Evolutionary conservation across 805 yeast species (phyloP), one percentile per base, ranked within the genome.

Genomic region (Yarrowia sp.): DNA sequence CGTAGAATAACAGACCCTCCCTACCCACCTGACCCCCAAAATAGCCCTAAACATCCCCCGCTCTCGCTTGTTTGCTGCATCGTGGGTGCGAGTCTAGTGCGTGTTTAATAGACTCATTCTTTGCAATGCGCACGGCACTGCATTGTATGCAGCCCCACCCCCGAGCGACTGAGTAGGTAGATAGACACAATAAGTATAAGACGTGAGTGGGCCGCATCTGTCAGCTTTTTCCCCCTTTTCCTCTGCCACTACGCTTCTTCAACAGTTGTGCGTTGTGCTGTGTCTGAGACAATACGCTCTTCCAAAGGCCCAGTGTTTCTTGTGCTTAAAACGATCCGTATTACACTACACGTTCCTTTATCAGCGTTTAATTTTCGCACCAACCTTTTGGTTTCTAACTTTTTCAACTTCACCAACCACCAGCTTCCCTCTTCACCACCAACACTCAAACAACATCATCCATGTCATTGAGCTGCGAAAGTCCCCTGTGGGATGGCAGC

Each of bases 401-500:
- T 47, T 60, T 60, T 42, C 39, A 30, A 20, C n/a, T n/a, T 15
- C 30, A 24, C 30, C 30, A 24, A 24, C 20, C 60, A 44, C 13
- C 43, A 34, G 43, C 53, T n/a, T 14, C 56, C 14, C 19, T 49
- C 36, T 15, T 49, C 55, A n/a, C 19, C 55, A 49, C 17, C 56
- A 30, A 47, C 53, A 6, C 17, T 46, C 49, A 15, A 20, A 30
- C 52, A 14, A 20, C 43, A 46, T 12, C 43, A 36, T 19, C 34
- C 36, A 61, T 61, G 66, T 47, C 66, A 61, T 61, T 61, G 66
- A 46, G 55, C 66, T 61, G 66, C 55, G 66, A 61, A 20, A 46
- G 55, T 47, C 66, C 66, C 66, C 38, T 61, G n/a, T 61, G 66
- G 66, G 66, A 61, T 61, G 66, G 66, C 53, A 47, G 55, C 55